phyloP scores from a whole-genome alignment of 148 eudicot genomes.

The Agrostemma githago region DNA sequence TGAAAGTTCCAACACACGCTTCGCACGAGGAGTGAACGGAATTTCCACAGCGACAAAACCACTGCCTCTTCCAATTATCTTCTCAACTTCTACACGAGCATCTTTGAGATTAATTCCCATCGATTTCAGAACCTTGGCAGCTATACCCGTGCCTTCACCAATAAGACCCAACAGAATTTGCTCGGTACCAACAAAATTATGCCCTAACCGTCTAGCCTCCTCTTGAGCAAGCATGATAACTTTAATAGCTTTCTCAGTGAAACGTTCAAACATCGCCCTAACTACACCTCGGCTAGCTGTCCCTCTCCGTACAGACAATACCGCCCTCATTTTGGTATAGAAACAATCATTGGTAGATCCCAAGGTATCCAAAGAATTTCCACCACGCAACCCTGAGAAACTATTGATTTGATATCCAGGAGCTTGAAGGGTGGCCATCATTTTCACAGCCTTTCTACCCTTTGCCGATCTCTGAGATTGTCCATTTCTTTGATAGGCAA shows the following conservation, averaged over 20 bases:
- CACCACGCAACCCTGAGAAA: constrained; percentile 64
- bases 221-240: constrained; percentile 97
- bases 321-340: constrained; percentile 50
- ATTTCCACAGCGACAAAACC: constrained; percentile 93
- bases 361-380: constrained; percentile 56
- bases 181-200: constrained; percentile 91
- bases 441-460: constrained; percentile 37
- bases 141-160: constrained; percentile 98
- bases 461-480: constrained; percentile 44
- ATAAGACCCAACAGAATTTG: constrained; percentile 89
- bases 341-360: constrained; percentile 46
- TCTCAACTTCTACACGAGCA: constrained; percentile 96
- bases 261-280: constrained; percentile 89
- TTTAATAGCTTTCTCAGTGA: constrained; percentile 93
- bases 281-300: constrained; percentile 48
- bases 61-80: constrained; percentile 91
- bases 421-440: constrained; percentile 44
- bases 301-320: constrained; percentile 42
- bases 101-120: constrained; percentile 94
- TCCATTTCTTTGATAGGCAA: constrained; percentile 42
- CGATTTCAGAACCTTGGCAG: constrained; percentile 93
- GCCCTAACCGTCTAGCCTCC: constrained; percentile 88
- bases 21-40: constrained; percentile 94
- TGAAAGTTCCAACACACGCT: constrained; percentile 88
- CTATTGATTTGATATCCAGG: constrained; percentile 41